Evolutionary conservation across 768 basidiomycete genomes (phyloP), one percentile per base, ranked within the genome.

Genomic region (Lactarius quietus): DNA sequence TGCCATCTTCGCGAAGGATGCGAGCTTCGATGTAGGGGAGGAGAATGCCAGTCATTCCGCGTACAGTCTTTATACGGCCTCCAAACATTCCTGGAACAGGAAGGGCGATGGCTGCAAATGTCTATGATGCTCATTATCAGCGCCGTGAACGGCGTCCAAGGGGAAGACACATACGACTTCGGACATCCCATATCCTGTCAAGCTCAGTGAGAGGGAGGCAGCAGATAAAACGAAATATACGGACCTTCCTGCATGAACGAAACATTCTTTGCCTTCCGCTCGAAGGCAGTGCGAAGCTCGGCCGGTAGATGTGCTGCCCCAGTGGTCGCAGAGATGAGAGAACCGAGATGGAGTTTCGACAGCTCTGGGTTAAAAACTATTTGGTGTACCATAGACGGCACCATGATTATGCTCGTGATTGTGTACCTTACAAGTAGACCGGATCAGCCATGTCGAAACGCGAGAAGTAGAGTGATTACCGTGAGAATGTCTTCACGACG

Each of bases 21-120:
- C 84, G 82, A 3, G 81, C 89, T 71, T 89, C 86, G 70, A 88
- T 75, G 0, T 87, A 86, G 0, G 91, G 84, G 0, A 83, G 31
- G 3, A 92, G 79, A 3, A 89, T 75, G 0, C 91, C 90, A 0
- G 82, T 75, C 33, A 80, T 82, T 2, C 82, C 83, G 0, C 74
- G 68, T 2, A 80, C 73, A 0, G 63, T 62, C 5, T 69, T 18
- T n/a, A 63, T 43, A 18, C 41, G 60, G 2, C 64, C 69, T 12
- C 58, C 58, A 17, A 53, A 41, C 29, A 57, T 35, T 4, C 69
- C 64, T 7, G 69, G 69, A 45, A 33, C 29, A 23, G 67, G 61
- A 8, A 57, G 28, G 6, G 17, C 0, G 26, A 69, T 45, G n/a
- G 57, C 67, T 9, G 31, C 38, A n/a, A 35, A 55, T 3, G 69